phyloP scores from a whole-genome alignment of 371 early-diverging fungal genomes.

The Rhizomucor miehei region DNA sequence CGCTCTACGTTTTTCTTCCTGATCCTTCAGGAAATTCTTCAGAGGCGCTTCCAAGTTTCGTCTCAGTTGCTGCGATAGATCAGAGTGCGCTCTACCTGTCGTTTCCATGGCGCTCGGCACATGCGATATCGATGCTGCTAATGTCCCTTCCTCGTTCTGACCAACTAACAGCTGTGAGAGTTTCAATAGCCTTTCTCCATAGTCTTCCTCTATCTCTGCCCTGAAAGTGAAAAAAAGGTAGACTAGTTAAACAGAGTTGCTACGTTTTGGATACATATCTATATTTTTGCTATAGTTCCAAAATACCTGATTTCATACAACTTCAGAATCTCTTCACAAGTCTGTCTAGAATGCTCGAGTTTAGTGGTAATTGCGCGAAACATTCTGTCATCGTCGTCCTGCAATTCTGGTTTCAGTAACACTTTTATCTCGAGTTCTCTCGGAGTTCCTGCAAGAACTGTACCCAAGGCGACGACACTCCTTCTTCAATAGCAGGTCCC shows the following conservation, averaged over 20 bases:
- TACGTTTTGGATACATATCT: background rate
- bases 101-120: slow-evolving; percentile 28
- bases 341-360: slow-evolving; percentile 17
- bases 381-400: slow-evolving; percentile 19
- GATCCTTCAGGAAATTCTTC: slow-evolving; percentile 18
- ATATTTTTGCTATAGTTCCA: no score
- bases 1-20: slow-evolving; percentile 14
- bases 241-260: background rate
- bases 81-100: slow-evolving; percentile 25
- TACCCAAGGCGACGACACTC: no score
- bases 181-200: slow-evolving; percentile 23
- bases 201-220: slow-evolving; percentile 27
- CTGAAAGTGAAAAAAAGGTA: slow-evolving; percentile 4
- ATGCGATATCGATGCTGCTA: slow-evolving; percentile 21
- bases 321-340: slow-evolving; percentile 20
- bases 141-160: slow-evolving; percentile 22
- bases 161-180: slow-evolving; percentile 22
- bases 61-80: slow-evolving; percentile 26
- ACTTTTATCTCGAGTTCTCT: background rate
- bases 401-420: background rate
- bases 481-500: no score
- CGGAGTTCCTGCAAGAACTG: no score
- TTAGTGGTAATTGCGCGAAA: slow-evolving; percentile 10
- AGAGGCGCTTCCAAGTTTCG: slow-evolving; percentile 22
- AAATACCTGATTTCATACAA: slow-evolving; percentile 25